Conservation (phyloP, 495 filamentous ascomycete species). For the Pseudevernia furfuracea region DNA sequence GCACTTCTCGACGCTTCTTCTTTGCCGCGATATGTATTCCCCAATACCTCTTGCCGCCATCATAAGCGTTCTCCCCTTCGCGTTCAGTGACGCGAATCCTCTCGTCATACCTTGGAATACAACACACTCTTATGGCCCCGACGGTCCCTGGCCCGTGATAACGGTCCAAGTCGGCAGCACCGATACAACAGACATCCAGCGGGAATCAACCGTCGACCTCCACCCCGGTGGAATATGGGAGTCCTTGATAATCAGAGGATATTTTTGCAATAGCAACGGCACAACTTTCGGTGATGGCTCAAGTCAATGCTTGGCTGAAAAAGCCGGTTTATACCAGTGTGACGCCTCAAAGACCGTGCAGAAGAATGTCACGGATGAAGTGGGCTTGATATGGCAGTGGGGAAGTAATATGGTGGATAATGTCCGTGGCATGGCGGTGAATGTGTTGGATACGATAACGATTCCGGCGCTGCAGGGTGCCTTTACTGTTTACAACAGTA, state of each 20-base stretch:
- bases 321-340: constrained; percentile 13
- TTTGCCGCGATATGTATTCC: background rate
- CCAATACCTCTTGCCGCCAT: background rate
- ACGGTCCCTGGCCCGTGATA: constrained; percentile 21
- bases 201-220: constrained; percentile 11
- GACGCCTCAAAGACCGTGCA: constrained; percentile 1
- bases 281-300: background rate
- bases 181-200: background rate
- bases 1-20: background rate
- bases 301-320: constrained; percentile 2
- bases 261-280: constrained; percentile 2
- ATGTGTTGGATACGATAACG: constrained; percentile 10
- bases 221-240: constrained; percentile 14
- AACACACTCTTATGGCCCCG: constrained; percentile 19
- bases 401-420: background rate
- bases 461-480: constrained; percentile 4
- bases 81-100: background rate
- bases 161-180: constrained; percentile 15
- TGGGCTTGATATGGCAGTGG: constrained; percentile 8
- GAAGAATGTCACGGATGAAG: constrained; percentile 2
- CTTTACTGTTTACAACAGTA: constrained; percentile 4
- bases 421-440: background rate
- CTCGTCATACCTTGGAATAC: constrained; percentile 16
- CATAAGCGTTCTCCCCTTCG: background rate
- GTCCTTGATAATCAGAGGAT: constrained; percentile 1